A percentile compares a stretch with the other conserved stretches of the same genome.
Conservation (phyloP, 2,329 filamentous ascomycete genomes). For the Tolypocladium endophyticum region DNA sequence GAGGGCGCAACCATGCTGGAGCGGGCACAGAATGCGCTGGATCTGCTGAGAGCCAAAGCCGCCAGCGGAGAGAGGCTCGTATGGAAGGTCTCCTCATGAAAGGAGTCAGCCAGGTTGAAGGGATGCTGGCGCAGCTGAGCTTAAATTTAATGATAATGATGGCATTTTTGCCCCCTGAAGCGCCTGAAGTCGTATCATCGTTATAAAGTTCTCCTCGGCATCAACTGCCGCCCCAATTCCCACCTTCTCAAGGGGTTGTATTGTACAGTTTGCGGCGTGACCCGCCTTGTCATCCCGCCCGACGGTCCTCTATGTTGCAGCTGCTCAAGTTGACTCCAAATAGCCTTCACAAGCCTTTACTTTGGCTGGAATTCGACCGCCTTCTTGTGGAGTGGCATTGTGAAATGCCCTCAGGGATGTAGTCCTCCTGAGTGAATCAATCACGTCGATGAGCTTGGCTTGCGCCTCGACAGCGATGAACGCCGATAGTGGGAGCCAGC, state of each 20-base stretch:
- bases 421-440: background rate
- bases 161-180: background rate
- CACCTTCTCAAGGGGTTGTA: background rate
- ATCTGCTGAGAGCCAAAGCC: conserved; percentile 21
- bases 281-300: background rate
- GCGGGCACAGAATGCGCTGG: conserved; percentile 26
- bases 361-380: background rate
- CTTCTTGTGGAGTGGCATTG: background rate
- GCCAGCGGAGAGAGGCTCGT: conserved; percentile 31
- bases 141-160: background rate
- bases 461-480: background rate
- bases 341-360: background rate
- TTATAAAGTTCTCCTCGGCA: background rate
- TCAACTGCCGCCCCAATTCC: background rate
- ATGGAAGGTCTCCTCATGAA: conserved; percentile 17
- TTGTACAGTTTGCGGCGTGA: background rate
- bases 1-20: conserved; percentile 27
- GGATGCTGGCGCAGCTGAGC: background rate
- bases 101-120: too few relatives aligned
- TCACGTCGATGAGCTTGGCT: background rate
- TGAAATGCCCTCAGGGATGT: background rate
- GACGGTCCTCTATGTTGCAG: background rate
- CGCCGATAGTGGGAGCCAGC: background rate
- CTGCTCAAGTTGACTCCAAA: background rate
- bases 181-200: background rate